Conservation (phyloP, 2,329 filamentous ascomycete genomes). For the Aspergillus hiratsukae region DNA sequence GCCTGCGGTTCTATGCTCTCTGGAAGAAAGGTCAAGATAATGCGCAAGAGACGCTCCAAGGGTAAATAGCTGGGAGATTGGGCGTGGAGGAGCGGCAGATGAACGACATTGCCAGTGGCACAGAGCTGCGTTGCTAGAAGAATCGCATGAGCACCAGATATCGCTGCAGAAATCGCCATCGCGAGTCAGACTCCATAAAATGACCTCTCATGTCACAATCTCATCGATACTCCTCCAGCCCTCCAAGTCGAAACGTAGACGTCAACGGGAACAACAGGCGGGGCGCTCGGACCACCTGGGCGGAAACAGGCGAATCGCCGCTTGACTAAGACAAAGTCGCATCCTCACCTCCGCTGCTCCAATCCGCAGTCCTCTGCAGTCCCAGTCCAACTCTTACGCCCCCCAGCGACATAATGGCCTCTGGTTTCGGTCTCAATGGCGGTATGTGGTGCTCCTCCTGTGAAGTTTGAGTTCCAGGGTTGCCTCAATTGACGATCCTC, state of each 20-base stretch:
- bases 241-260: conserved; percentile 13
- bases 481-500: conserved; percentile 10
- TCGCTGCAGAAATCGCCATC: conserved; percentile 36
- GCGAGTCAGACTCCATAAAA: conserved; percentile 5
- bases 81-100: conserved; percentile 49
- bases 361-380: conserved; percentile 19
- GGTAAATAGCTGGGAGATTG: conserved; percentile 46
- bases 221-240: conserved; percentile 7
- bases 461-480: neutral
- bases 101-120: conserved; percentile 49
- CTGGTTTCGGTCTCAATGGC: conserved; percentile 52
- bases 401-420: conserved; percentile 41
- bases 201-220: neutral
- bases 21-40: conserved; percentile 59
- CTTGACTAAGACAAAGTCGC: conserved; percentile 26
- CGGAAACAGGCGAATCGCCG: conserved; percentile 17
- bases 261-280: conserved; percentile 19
- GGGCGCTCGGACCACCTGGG: conserved; percentile 23
- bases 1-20: conserved; percentile 50
- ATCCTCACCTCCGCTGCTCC: conserved; percentile 24
- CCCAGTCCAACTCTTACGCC: conserved; percentile 14
- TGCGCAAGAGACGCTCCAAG: conserved; percentile 52
- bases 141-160: conserved; percentile 55
- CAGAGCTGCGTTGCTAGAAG: conserved; percentile 56
- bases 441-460: conserved; percentile 35